These are phyloP conservation scores for Luvunga scandens DNA, from an alignment of 345 rosid species.

Conservation along the genomic window DNA sequence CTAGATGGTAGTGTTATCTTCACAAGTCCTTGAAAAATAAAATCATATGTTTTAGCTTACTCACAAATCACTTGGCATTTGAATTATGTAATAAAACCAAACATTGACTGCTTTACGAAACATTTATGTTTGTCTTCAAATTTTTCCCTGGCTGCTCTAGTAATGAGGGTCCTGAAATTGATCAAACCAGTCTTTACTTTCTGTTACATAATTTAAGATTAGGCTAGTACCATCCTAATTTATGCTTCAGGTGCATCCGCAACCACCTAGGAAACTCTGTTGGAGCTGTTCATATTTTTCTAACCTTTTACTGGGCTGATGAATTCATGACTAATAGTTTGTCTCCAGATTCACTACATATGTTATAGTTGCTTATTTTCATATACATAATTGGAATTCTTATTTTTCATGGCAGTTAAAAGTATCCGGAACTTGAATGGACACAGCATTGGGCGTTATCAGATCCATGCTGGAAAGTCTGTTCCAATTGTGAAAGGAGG, in stretches of 20 bases:
- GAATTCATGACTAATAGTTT: background rate
- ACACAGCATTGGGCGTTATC: conserved; percentile 80
- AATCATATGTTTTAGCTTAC: background rate
- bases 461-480: conserved; percentile 93
- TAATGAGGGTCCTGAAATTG: background rate
- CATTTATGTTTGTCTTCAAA: background rate
- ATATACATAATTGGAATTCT: background rate
- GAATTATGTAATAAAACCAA: background rate
- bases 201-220: background rate
- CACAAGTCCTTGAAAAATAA: background rate
- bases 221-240: background rate
- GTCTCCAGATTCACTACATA: background rate
- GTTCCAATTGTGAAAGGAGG: conserved; percentile 97
- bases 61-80: background rate
- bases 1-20: background rate
- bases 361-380: background rate
- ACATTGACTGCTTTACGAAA: background rate
- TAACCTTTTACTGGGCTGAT: background rate
- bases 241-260: background rate
- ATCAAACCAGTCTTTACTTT: background rate
- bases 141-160: background rate
- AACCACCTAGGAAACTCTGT: background rate
- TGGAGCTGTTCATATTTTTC: background rate
- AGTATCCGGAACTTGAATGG: conserved; percentile 89
- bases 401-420: conserved; percentile 54